These are phyloP conservation scores for Fusarium napiforme DNA, from an alignment of 2,329 filamentous ascomycete species.

Conservation along the genomic window DNA sequence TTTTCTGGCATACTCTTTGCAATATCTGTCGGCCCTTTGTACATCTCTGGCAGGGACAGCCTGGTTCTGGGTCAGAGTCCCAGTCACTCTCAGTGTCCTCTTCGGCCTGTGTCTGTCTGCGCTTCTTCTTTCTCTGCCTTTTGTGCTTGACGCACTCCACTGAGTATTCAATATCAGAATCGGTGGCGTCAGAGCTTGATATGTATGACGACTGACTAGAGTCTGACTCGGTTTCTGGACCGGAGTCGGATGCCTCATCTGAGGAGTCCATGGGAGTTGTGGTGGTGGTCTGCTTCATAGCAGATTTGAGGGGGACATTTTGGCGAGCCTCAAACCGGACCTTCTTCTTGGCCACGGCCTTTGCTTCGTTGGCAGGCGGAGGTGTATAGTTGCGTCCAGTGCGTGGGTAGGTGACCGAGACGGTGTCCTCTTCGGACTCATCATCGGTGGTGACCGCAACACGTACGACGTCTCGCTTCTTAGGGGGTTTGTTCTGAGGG, in stretches of 20 bases:
- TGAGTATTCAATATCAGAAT: constrained; percentile 34
- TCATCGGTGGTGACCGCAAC: constrained; percentile 63
- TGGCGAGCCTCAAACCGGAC: constrained; percentile 56
- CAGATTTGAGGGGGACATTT: constrained; percentile 42
- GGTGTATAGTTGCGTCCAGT: constrained; percentile 33
- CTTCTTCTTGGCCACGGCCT: constrained; percentile 53
- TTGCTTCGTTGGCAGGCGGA: constrained; percentile 1
- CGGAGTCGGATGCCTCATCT: constrained; percentile 38
- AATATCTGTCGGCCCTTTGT: constrained; percentile 36
- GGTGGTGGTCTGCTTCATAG: constrained; percentile 37
- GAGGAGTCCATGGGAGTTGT: constrained; percentile 30
- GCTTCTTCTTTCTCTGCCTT: constrained; percentile 36
- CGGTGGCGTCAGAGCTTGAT: constrained; percentile 25
- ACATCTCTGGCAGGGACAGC: constrained; percentile 45
- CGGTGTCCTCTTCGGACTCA: constrained; percentile 60
- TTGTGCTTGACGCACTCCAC: constrained; percentile 14
- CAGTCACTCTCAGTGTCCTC: constrained; percentile 42
- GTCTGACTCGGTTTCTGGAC: constrained; percentile 33
- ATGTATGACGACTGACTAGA: constrained; percentile 38
- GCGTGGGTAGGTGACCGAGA: constrained; percentile 62
- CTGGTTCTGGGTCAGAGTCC: constrained; percentile 50
- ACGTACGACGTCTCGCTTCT: constrained; percentile 49
- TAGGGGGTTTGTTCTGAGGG: constrained; percentile 42
- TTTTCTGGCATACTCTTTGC: constrained; percentile 38
- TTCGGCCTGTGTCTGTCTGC: neutral